Evolutionary conservation across 352 stramenopile species (phyloP), one percentile per base, ranked within the genome.

Genomic region (Phytophthora megakarya): DNA sequence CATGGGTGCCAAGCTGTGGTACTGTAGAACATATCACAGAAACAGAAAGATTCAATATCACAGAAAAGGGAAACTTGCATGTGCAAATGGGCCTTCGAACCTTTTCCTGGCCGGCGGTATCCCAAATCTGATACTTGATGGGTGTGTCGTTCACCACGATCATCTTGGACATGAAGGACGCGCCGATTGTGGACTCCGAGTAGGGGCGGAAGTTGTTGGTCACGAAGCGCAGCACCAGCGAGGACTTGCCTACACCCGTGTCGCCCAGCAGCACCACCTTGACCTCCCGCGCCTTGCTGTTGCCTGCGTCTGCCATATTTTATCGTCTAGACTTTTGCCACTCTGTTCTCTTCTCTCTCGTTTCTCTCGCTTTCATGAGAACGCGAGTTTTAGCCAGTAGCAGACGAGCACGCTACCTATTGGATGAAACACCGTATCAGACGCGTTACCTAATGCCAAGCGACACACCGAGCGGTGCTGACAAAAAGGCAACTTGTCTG

Each of bases 51-150:
- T 9, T n/a, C 18, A 32, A 26, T 43, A 60, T 43, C 38, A 50
- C n/a, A 59, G 16, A 50, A 32, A 70, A 48, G 46, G 30, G 19
- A 46, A 58, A 5, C 4, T n/a, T n/a, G 43, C 10, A 4, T 46
- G n/a, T n/a, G 22, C 7, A 23, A 45, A 33, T 30, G 58, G 8
- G n/a, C n/a, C n/a, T n/a, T n/a, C n/a, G n/a, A 63, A 91, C 81
- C 76, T 95, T 95, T 61, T 99, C 96, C 83, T 99, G 97, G 15
- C 97, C 97, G 30, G 97, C 97, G 13, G 97, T 99, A 75, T 99
- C 97, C 97, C 96, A 99, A 72, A 99, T 99, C 78, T 99, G 93
- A 72, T 98, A 98, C 82, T 98, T 98, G 64, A 97, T 96, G 45
- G 90, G 84, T 43, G 86, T 85, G 67, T 95, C 88, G 57, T 97